Evolutionary conservation across 192 early-diverging fungal genomes (phyloP).

Genomic region (Chytriomyces sp.): DNA sequence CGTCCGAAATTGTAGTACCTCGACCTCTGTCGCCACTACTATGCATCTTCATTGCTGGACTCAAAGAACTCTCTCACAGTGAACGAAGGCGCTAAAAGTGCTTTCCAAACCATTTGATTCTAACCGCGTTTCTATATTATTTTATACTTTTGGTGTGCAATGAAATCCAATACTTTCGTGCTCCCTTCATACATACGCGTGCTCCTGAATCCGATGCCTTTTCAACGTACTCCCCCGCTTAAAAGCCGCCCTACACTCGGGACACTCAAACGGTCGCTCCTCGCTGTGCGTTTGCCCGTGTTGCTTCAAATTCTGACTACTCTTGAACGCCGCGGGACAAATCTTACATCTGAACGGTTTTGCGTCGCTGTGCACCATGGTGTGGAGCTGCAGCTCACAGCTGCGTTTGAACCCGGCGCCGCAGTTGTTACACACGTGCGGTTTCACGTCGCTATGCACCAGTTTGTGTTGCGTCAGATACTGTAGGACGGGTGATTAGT

Average conservation of each 20-base stretch:
- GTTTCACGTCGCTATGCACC: neutral
- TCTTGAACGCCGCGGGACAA: conserved; percentile 10
- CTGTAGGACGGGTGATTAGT: too few relatives aligned
- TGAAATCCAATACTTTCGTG: too few relatives aligned
- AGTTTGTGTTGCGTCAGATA: conserved; percentile 1
- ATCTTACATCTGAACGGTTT: conserved; percentile 3
- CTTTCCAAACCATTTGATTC: too few relatives aligned
- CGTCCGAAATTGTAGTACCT: too few relatives aligned
- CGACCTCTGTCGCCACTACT: too few relatives aligned
- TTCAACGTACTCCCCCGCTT: neutral
- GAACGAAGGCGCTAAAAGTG: too few relatives aligned
- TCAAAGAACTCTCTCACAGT: too few relatives aligned
- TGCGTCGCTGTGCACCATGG: neutral
- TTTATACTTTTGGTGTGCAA: too few relatives aligned
- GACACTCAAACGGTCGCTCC: neutral
- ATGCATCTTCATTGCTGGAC: too few relatives aligned
- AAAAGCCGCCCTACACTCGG: neutral
- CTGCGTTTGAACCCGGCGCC: neutral
- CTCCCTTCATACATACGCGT: too few relatives aligned
- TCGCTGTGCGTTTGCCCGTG: neutral
- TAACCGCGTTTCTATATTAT: too few relatives aligned
- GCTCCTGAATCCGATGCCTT: neutral
- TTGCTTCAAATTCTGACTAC: conserved; percentile 2
- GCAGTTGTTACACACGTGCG: neutral
- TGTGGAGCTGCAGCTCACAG: neutral